Percentiles rank a stretch among this genome's conserved stretches.
phyloP scores from a whole-genome alignment of 2,329 filamentous ascomycete species.

The Cercospora sp. region DNA sequence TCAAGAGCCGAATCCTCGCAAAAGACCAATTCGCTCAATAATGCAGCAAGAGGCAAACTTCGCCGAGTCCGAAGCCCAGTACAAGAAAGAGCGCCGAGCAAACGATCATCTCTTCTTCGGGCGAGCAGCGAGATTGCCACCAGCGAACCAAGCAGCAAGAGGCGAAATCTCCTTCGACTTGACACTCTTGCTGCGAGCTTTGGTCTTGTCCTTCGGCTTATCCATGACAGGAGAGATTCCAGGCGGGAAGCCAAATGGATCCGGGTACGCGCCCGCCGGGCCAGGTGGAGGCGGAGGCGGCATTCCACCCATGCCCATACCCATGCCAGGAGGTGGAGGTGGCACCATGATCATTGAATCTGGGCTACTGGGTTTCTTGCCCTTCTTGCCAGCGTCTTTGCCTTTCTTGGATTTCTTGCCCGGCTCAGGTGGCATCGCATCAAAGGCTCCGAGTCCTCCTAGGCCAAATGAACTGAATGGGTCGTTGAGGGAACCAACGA shows the following conservation, averaged over 20 bases:
- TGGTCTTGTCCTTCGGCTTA: conserved; percentile 21
- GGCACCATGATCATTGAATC: conserved; percentile 22
- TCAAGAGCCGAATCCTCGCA: not conserved
- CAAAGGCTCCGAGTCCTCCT: conserved; percentile 19
- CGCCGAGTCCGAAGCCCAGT: not conserved
- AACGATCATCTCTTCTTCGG: conserved; percentile 14
- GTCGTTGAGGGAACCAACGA: conserved; percentile 15
- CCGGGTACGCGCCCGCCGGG: conserved; percentile 18
- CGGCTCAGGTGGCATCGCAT: conserved; percentile 16
- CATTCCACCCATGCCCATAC: conserved; percentile 7
- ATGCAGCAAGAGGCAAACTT: not conserved
- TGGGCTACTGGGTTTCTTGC: conserved; percentile 18
- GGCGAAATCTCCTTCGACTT: conserved; percentile 31
- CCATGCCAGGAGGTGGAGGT: conserved; percentile 18
- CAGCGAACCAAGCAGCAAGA: conserved; percentile 36
- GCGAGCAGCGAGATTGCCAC: conserved; percentile 26
- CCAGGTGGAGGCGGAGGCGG: conserved; percentile 28
- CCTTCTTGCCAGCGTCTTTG: not conserved
- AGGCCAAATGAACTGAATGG: conserved; percentile 21
- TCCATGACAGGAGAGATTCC: conserved; percentile 20
- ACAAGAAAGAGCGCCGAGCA: not conserved
- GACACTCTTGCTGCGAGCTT: conserved; percentile 28
- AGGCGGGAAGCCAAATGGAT: conserved; percentile 22
- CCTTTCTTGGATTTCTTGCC: conserved; percentile 17
- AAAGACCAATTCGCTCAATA: not conserved